phyloP scores from a whole-genome alignment of 2,329 filamentous ascomycete species.

The Talaromyces funiculosus region DNA sequence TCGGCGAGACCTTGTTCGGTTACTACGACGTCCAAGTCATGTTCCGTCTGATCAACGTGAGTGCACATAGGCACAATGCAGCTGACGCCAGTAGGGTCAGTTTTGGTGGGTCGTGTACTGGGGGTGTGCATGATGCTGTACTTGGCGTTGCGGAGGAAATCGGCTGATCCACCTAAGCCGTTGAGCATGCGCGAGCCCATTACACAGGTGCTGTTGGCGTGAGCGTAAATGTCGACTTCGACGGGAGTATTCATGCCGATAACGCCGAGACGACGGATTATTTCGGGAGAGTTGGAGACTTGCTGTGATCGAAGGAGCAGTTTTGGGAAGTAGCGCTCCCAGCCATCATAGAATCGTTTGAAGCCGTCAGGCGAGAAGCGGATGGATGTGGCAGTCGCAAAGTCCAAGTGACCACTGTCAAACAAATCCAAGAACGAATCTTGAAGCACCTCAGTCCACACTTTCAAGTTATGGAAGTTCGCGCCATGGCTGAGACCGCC shows the following conservation, averaged over 20 bases:
- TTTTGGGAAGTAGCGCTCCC: conserved; percentile 73
- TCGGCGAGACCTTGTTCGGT: conserved; percentile 73
- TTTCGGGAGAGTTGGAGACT: conserved; percentile 83
- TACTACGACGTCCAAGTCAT: conserved; percentile 87
- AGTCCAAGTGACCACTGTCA: conserved; percentile 80
- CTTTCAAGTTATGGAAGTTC: conserved; percentile 80
- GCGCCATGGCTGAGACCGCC: conserved; percentile 71
- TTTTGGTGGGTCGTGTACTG: conserved; percentile 71
- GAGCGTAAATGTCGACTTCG: conserved; percentile 90
- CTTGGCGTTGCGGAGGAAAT: conserved; percentile 73
- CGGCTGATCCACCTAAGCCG: conserved; percentile 73
- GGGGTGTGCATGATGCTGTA: conserved; percentile 95
- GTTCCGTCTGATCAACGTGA: conserved; percentile 87
- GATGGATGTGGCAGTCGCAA: conserved; percentile 82
- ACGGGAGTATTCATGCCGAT: conserved; percentile 96
- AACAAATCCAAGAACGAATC: conserved; percentile 91
- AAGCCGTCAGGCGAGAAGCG: conserved; percentile 89
- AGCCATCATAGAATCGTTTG: conserved; percentile 82
- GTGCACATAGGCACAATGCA: conserved; percentile 95
- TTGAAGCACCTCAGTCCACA: conserved; percentile 91
- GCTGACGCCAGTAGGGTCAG: conserved; percentile 71
- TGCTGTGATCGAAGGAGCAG: conserved; percentile 81
- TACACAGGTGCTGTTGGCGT: conserved; percentile 85
- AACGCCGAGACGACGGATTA: conserved; percentile 78
- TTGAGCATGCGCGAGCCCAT: conserved; percentile 86